Evolutionary conservation across 257 asterid genomes (phyloP).

Genomic region (Solanum bulbocastanum): DNA sequence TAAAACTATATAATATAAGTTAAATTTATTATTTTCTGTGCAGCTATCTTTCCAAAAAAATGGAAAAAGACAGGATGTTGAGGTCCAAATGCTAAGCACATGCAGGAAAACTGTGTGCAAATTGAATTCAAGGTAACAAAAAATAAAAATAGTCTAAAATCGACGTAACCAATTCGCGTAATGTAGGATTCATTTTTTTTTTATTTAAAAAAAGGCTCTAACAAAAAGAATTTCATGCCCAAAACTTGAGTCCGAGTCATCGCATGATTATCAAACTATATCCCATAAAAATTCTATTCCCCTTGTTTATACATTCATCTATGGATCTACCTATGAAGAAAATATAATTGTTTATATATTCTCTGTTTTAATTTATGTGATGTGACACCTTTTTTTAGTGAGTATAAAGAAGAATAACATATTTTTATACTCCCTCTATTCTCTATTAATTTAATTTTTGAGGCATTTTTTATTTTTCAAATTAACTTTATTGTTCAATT

Average conservation of each 20-base stretch:
- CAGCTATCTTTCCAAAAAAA: background rate
- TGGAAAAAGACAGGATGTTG: background rate
- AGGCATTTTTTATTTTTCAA: no score
- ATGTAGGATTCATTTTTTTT: no score
- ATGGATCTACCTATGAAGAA: background rate
- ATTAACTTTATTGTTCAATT: no score
- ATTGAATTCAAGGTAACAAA: background rate
- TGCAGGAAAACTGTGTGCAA: background rate
- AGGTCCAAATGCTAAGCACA: background rate
- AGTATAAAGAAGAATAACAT: background rate
- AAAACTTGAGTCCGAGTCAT: background rate
- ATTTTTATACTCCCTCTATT: no score
- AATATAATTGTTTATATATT: no score
- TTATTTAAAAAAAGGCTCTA: accelerated
- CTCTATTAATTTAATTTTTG: no score
- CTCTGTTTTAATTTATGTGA: no score
- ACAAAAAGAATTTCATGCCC: accelerated
- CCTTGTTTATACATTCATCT: background rate
- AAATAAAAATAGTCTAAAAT: no score
- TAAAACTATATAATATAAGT: background rate
- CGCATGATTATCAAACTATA: background rate
- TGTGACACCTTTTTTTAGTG: background rate
- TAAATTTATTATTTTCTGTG: background rate
- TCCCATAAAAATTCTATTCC: background rate
- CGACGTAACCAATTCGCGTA: background rate